These are phyloP conservation scores for Medicago ruthenica DNA, from an alignment of 306 rosid species.

Conservation along the genomic window DNA sequence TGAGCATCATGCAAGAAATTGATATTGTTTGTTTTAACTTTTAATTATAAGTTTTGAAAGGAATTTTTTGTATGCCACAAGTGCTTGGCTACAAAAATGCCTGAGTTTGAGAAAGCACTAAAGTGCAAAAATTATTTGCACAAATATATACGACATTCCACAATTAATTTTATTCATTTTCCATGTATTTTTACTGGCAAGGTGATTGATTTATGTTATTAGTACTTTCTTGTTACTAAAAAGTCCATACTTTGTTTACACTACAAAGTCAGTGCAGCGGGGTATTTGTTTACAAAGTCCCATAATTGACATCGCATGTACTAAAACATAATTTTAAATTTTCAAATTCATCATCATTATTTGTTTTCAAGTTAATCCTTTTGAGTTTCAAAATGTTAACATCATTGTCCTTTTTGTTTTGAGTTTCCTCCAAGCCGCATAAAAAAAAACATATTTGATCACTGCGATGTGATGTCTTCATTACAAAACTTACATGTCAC, in stretches of 20 bases:
- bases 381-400: not conserved
- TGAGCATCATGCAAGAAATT: conserved; percentile 1
- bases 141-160: not conserved
- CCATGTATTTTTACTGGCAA: not conserved
- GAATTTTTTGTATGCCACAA: conserved; percentile 13
- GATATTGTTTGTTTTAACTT: not conserved
- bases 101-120: not conserved
- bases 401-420: not conserved
- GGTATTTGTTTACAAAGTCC: no score
- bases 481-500: no score
- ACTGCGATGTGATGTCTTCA: no score
- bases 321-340: not conserved
- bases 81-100: conserved; percentile 29
- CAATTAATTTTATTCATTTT: conserved; percentile 12
- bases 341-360: not conserved
- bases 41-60: conserved; percentile 7
- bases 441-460: no score
- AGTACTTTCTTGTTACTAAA: not conserved
- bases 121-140: not conserved
- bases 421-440: no score
- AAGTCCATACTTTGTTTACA: not conserved
- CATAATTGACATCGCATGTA: no score
- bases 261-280: not conserved
- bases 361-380: not conserved
- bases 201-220: not conserved